Conservation (phyloP, 2,329 filamentous ascomycete species). For the Sporothrix dimorphospora region DNA sequence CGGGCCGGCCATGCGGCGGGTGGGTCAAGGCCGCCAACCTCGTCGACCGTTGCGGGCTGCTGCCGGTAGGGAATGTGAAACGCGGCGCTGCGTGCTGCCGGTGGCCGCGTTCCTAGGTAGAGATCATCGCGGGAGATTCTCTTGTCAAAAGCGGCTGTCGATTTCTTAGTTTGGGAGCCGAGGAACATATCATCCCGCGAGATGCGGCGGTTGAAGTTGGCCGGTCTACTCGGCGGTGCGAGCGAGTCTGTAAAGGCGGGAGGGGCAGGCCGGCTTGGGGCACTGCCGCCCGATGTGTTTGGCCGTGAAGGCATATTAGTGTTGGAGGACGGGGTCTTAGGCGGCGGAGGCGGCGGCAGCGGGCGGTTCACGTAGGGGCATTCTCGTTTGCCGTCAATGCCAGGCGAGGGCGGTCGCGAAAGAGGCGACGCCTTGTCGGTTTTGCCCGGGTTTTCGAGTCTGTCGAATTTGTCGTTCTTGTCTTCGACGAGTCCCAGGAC, state of each 20-base stretch:
- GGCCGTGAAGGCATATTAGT: constrained; percentile 32
- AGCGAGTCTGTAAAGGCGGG: not conserved
- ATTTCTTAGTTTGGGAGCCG: constrained; percentile 27
- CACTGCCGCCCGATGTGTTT: constrained; percentile 5
- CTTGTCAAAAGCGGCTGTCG: constrained; percentile 22
- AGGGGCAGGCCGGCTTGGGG: not conserved
- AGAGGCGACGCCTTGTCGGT: not conserved
- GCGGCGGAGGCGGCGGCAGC: constrained; percentile 39
- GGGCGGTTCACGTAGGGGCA: constrained; percentile 40
- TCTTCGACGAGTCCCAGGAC: constrained; percentile 40
- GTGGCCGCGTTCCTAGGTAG: constrained; percentile 36
- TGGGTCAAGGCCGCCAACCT: constrained; percentile 35
- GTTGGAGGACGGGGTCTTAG: constrained; percentile 30
- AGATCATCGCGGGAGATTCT: constrained; percentile 50
- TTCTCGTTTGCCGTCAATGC: constrained; percentile 38
- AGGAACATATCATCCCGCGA: constrained; percentile 50
- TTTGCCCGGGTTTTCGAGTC: not conserved
- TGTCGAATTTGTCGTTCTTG: constrained; percentile 27
- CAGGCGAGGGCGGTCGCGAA: constrained; percentile 36
- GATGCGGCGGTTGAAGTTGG: constrained; percentile 37
- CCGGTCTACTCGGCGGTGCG: not conserved
- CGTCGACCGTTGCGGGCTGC: constrained; percentile 49
- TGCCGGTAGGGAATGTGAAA: constrained; percentile 48
- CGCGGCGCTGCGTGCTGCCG: constrained; percentile 37
- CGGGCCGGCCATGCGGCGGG: constrained; percentile 43